Evolutionary conservation across 2,329 filamentous ascomycete species (phyloP), one percentile per base, ranked within the genome.

Genomic region (Lasiodiplodia citricola): DNA sequence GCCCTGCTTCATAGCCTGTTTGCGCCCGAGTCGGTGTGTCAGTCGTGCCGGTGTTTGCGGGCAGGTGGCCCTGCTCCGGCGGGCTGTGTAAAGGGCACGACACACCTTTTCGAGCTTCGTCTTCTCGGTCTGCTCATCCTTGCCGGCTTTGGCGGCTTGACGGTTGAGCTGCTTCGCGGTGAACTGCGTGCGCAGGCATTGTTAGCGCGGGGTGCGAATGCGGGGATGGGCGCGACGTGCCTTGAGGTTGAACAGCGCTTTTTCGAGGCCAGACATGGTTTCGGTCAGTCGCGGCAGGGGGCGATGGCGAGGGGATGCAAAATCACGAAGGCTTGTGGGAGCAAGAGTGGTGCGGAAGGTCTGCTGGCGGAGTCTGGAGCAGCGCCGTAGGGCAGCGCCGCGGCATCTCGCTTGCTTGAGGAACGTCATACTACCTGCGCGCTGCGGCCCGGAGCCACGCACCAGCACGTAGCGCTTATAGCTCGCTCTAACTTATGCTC

Each of bases 111-210:
- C 88, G 67, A 89, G 78, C 76, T 88, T 89, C 69, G 85, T 82
- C 75, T 88, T 87, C 80, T 90, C 87, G 1, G 84, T 79, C 71
- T 84, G 85, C 75, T 89, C 87, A 75, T 88, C 87, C 75, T 89
- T 88, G 68, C 83, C 84, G 35, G 87, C 87, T 77, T 88, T 89
- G 60, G 85, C 84, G 21, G 87, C 85, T 81, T 90, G 87, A 71
- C 87, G 81, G 75, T 88, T 88, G 67, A 90, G 84, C 79, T 88
- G 86, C 77, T 89, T 89, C 64, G 87, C 84, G 41, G 87, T 89
- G 80, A 89, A 88, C 87, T 87, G 73, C 38, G 50, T 56, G 47
- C 44, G 21, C 44, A 23, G 55, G 52, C 18, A 56, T 37, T 51
- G 74, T 80, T 69, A 79, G 76, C 69, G 68, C 58, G 52, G 38